phyloP scores from a whole-genome alignment of 345 rosid genomes.

The Bruguiera gymnorhiza region DNA sequence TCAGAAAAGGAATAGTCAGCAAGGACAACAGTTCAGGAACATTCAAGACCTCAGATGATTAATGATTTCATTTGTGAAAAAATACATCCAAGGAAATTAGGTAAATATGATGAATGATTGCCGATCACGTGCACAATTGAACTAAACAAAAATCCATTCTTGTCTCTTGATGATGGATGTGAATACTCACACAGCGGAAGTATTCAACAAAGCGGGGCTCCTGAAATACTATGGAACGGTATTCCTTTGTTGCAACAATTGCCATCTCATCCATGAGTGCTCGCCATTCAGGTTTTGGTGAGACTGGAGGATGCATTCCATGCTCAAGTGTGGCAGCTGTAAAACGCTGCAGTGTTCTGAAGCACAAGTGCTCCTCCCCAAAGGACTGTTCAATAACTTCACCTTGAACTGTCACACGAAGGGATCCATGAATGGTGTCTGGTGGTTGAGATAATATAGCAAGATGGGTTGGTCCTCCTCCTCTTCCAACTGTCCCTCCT shows the following conservation, averaged over 20 bases:
- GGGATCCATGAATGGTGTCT: slow-evolving; percentile 88
- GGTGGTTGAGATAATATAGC: slow-evolving; percentile 99
- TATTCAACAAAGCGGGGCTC: slow-evolving; percentile 97
- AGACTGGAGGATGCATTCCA: slow-evolving; percentile 91
- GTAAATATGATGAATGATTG: no score
- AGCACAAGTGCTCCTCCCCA: slow-evolving; percentile 94
- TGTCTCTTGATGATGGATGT: neutral
- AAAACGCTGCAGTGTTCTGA: slow-evolving; percentile 95
- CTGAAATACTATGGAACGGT: slow-evolving; percentile 81
- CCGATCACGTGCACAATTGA: neutral
- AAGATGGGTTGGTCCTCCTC: slow-evolving; percentile 99
- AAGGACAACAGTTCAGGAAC: neutral
- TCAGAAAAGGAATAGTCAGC: neutral
- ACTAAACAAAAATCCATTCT: neutral
- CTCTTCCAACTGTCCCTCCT: slow-evolving; percentile 96
- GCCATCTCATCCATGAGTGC: slow-evolving; percentile 90
- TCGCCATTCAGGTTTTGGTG: slow-evolving; percentile 97
- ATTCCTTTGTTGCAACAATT: slow-evolving; percentile 81
- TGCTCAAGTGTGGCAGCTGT: slow-evolving; percentile 99
- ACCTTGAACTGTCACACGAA: slow-evolving; percentile 90
- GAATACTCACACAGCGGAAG: slow-evolving; percentile 78
- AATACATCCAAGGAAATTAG: no score
- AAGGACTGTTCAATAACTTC: slow-evolving; percentile 96
- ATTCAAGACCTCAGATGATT: neutral
- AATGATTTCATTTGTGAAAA: neutral